A percentile compares a stretch with the other conserved stretches of the same genome.
Conservation (phyloP, 176 grass and related monocot species). For the Paspalum notatum region DNA sequence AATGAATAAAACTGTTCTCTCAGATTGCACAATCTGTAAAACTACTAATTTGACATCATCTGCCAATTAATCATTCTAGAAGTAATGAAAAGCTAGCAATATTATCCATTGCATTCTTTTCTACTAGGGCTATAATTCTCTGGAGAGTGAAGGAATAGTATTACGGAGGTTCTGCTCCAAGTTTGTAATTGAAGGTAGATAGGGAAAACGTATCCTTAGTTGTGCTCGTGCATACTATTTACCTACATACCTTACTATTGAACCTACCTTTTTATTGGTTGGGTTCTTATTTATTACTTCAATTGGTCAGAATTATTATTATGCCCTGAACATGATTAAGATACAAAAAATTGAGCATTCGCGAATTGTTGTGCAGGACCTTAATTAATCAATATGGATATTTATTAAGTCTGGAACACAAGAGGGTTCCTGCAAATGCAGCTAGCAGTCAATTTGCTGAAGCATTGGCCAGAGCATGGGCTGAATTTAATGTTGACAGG, state of each 20-base stretch:
- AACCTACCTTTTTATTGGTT: neutral
- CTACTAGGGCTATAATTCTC: neutral
- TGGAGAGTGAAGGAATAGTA: neutral
- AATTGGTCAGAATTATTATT: constrained; percentile 28
- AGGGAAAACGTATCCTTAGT: neutral
- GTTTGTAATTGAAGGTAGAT: neutral
- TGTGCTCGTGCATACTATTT: constrained; percentile 1
- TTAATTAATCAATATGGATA: constrained; percentile 64
- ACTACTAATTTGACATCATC: neutral
- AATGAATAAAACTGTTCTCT: neutral
- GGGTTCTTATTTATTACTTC: neutral
- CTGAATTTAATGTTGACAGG: constrained; percentile 76
- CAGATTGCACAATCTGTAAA: neutral
- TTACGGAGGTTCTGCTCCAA: neutral
- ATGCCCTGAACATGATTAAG: neutral
- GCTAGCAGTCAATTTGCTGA: constrained; percentile 62
- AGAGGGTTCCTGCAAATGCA: constrained; percentile 77
- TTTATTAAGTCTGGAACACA: constrained; percentile 62
- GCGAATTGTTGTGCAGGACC: constrained; percentile 57
- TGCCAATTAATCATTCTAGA: neutral
- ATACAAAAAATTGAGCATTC: neutral
- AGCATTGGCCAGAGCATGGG: constrained; percentile 79
- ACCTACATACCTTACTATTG: constrained; percentile 9
- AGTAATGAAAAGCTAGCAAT: neutral
- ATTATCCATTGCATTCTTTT: constrained; percentile 18